Evolutionary conservation across 495 filamentous ascomycete genomes (phyloP).

Genomic region (Lichenothelia convexa): DNA sequence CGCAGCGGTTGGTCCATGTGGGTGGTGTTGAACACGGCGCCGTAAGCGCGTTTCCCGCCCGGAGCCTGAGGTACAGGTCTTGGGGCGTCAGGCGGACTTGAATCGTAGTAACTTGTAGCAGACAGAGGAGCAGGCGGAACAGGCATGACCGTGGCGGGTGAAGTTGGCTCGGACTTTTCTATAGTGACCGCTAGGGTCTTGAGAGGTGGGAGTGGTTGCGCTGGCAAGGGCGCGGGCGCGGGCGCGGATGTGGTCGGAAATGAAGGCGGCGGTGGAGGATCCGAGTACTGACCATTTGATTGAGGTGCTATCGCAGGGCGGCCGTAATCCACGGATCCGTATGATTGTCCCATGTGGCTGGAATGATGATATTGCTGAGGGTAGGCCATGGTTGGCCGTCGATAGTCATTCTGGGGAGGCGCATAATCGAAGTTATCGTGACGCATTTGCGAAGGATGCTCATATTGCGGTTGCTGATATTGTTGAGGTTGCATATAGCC

Average conservation of each 20-base stretch:
- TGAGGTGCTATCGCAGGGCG: too few relatives aligned
- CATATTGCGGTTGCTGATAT: slow-evolving; percentile 14
- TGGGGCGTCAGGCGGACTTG: too few relatives aligned
- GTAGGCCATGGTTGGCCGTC: slow-evolving; percentile 13
- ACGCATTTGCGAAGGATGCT: slow-evolving; percentile 13
- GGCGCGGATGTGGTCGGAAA: background rate
- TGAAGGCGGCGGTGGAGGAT: slow-evolving; percentile 1
- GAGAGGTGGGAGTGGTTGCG: slow-evolving; percentile 13
- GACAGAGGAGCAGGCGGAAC: background rate
- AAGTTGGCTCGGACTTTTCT: slow-evolving; percentile 9
- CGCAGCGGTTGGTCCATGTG: slow-evolving; percentile 17
- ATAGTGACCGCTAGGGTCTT: slow-evolving; percentile 9
- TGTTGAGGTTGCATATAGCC: slow-evolving; percentile 12
- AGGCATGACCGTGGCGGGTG: slow-evolving; percentile 4
- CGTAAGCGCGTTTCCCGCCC: slow-evolving; percentile 17
- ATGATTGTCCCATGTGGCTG: too few relatives aligned
- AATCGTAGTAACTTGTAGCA: background rate
- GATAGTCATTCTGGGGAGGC: slow-evolving; percentile 10
- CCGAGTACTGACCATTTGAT: too few relatives aligned
- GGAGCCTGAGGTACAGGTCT: too few relatives aligned
- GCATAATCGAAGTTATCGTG: slow-evolving; percentile 15
- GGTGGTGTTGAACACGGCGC: slow-evolving; percentile 13
- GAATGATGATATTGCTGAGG: slow-evolving; percentile 10
- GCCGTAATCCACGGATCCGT: too few relatives aligned
- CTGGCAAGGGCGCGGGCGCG: slow-evolving; percentile 1